Conservation (phyloP, 2,329 filamentous ascomycete species). For the Arthrobotrys iridis region DNA sequence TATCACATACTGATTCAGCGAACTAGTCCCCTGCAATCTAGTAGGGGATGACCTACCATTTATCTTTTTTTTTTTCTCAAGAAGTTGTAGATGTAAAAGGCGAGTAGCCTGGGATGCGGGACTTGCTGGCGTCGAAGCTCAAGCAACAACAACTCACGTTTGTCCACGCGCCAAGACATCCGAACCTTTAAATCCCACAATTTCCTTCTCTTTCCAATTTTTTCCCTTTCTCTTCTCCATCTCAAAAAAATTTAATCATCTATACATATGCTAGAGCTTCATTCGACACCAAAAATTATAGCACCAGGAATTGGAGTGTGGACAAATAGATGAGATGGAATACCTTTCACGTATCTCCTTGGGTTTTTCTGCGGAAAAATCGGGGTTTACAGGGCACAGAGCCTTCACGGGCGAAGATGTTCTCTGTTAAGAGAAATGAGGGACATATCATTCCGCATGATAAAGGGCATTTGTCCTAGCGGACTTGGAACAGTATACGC, state of each 20-base stretch:
- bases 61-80: no score
- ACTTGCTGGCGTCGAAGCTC: background rate
- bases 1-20: background rate
- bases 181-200: background rate
- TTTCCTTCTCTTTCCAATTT: constrained; percentile 5
- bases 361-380: background rate
- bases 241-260: constrained; percentile 54
- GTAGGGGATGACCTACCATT: background rate
- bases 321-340: constrained; percentile 55
- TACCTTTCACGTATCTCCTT: constrained; percentile 53
- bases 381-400: constrained; percentile 45
- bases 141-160: constrained; percentile 4
- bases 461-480: no score
- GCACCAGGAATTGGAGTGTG: constrained; percentile 54
- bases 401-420: constrained; percentile 39
- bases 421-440: constrained; percentile 52
- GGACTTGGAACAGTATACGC: no score
- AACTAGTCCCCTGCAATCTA: background rate
- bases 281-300: constrained; percentile 45
- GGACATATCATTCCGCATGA: constrained; percentile 28
- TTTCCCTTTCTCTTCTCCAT: constrained; percentile 38
- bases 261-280: constrained; percentile 55
- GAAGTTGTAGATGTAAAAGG: background rate
- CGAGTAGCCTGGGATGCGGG: background rate
- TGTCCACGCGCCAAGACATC: constrained; percentile 25